Evolutionary conservation across 169 alveolate genomes (phyloP).

Genomic region (Plasmodium vivax): DNA sequence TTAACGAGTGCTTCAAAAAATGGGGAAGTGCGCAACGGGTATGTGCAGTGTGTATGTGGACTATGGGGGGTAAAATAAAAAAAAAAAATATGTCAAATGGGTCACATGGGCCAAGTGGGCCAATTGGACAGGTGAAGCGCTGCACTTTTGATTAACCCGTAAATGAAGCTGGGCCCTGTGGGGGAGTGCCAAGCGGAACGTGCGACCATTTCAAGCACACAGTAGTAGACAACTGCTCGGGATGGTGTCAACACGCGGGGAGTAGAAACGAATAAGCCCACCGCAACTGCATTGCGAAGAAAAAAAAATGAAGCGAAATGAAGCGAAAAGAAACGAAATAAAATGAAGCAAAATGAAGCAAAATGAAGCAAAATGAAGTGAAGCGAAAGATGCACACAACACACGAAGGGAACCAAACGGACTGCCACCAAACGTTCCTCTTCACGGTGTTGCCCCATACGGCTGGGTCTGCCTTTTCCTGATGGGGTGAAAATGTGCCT

Average conservation of each 20-base stretch:
- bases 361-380: neutral
- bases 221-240: neutral
- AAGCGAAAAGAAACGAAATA: neutral
- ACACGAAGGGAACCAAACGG: neutral
- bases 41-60: neutral
- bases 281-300: neutral
- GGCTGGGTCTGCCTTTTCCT: neutral
- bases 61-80: neutral
- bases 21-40: neutral
- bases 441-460: neutral
- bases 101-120: neutral
- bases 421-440: neutral
- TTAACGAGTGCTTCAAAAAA: neutral
- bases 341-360: neutral
- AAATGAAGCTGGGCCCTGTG: neutral
- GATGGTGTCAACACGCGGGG: neutral
- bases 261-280: neutral
- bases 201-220: neutral
- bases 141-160: neutral
- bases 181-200: neutral
- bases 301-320: neutral
- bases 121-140: neutral
- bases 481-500: neutral
- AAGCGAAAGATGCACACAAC: neutral
- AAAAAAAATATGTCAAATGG: neutral